A percentile compares a stretch with the other conserved stretches of the same genome.
Evolutionary conservation across 1,284 basidiomycete genomes (phyloP).

Genomic region (Somion occarium): DNA sequence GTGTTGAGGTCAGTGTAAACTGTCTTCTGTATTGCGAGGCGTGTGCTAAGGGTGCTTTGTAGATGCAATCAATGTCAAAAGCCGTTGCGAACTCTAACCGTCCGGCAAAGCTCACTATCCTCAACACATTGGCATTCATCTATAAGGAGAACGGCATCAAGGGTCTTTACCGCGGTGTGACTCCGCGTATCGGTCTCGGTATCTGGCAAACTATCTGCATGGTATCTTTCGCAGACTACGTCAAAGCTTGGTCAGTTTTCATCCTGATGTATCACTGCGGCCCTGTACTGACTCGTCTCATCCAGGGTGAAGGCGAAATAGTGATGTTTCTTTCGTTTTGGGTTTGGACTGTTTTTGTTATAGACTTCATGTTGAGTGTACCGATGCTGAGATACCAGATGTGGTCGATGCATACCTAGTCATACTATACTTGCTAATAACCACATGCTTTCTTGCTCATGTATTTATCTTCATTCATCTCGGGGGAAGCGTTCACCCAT

Average conservation of each 20-base stretch:
- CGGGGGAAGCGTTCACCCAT: not conserved
- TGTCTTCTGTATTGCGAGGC: not conserved
- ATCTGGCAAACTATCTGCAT: slow-evolving; percentile 98
- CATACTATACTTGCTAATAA: slow-evolving; percentile 8
- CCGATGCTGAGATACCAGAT: slow-evolving; percentile 6
- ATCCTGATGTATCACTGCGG: not conserved
- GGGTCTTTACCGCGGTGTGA: slow-evolving; percentile 96
- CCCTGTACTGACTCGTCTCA: slow-evolving; percentile 8
- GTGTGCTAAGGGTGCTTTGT: not conserved
- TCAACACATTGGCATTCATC: slow-evolving; percentile 88
- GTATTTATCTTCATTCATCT: too few relatives aligned
- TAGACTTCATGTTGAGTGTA: slow-evolving; percentile 5
- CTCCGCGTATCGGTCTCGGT: slow-evolving; percentile 93
- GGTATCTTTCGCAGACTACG: slow-evolving; percentile 96
- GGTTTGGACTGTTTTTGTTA: slow-evolving; percentile 1
- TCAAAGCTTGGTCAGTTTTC: slow-evolving; percentile 67
- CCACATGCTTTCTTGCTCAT: slow-evolving; percentile 8
- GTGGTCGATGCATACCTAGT: slow-evolving; percentile 5
- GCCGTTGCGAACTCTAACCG: slow-evolving; percentile 67
- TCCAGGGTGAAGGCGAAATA: slow-evolving; percentile 31
- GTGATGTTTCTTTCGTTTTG: slow-evolving; percentile 8
- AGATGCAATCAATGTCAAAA: slow-evolving; percentile 99
- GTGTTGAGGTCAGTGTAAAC: slow-evolving; percentile 76
- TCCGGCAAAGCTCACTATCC: slow-evolving; percentile 86
- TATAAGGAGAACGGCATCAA: slow-evolving; percentile 97